phyloP scores from a whole-genome alignment of 805 yeast genomes.

The Saccharomycopsis sp. region DNA sequence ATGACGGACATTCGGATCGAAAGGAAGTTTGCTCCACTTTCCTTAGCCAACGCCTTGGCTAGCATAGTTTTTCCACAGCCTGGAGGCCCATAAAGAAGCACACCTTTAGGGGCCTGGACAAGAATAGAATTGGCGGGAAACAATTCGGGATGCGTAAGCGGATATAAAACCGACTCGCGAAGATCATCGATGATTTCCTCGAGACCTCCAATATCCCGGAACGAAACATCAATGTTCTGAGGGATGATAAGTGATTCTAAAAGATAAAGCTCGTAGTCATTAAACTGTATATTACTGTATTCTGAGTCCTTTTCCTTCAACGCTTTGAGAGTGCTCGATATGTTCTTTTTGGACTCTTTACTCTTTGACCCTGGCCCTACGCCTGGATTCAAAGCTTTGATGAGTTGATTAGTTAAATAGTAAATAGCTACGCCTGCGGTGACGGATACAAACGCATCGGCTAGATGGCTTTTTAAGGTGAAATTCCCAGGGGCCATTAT shows the following conservation, averaged over 20 bases:
- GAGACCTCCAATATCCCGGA: conserved; percentile 85
- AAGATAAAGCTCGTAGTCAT: conserved; percentile 71
- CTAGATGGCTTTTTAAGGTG: conserved; percentile 32
- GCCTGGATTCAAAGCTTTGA: conserved; percentile 28
- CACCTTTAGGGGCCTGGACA: conserved; percentile 91
- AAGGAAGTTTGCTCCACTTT: conserved; percentile 85
- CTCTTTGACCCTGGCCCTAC: conserved; percentile 42
- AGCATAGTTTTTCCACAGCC: conserved; percentile 98
- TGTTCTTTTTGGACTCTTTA: conserved; percentile 56
- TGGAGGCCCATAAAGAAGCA: conserved; percentile 88
- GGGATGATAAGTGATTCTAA: conserved; percentile 78
- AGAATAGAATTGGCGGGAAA: conserved; percentile 62
- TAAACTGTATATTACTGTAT: conserved; percentile 42
- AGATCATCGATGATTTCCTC: conserved; percentile 77
- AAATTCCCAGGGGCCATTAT: conserved; percentile 27
- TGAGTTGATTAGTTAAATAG: conserved; percentile 44
- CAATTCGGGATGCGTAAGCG: conserved; percentile 69
- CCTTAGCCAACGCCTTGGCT: conserved; percentile 90
- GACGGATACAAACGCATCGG: conserved; percentile 43
- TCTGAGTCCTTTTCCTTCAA: conserved; percentile 56
- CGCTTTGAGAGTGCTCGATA: conserved; percentile 48
- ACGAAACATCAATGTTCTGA: conserved; percentile 68
- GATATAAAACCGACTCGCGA: conserved; percentile 82
- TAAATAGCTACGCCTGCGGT: conserved; percentile 70
- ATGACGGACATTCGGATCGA: conserved; percentile 89